phyloP scores from a whole-genome alignment of 1,284 basidiomycete species.

The Cutaneotrichosporon mucoides region DNA sequence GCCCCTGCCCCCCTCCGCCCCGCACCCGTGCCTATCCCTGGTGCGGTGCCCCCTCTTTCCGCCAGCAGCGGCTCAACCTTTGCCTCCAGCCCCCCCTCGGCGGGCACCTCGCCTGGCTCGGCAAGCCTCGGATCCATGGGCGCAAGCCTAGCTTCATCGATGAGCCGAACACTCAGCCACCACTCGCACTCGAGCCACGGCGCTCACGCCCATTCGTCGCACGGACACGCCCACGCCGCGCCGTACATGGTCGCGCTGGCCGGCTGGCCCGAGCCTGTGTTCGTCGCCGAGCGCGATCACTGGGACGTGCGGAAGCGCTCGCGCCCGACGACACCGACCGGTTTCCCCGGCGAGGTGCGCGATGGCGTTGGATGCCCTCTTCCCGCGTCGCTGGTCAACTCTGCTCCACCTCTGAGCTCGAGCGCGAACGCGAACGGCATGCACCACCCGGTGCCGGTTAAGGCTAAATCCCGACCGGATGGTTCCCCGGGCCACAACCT shows the following conservation, averaged over 20 bases:
- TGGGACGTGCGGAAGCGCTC: constrained; percentile 18
- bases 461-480: background rate
- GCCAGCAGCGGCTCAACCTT: background rate
- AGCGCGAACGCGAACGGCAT: background rate
- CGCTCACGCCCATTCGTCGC: background rate
- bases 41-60: background rate
- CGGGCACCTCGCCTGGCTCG: constrained; percentile 1
- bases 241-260: constrained; percentile 39
- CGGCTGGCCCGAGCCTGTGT: constrained; percentile 40
- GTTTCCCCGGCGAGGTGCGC: constrained; percentile 14
- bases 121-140: background rate
- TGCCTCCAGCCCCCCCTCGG: background rate
- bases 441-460: background rate
- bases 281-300: constrained; percentile 20
- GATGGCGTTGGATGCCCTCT: constrained; percentile 12
- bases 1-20: constrained; percentile 3
- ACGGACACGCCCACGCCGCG: constrained; percentile 2
- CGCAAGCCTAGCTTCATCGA: background rate
- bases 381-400: constrained; percentile 2
- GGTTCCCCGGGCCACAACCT: no score
- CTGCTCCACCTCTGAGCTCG: background rate
- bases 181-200: background rate
- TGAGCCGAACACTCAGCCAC: background rate
- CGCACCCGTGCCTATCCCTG: constrained; percentile 9
- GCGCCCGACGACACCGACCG: constrained; percentile 14